Base-by-base conservation (phyloP, 2,329 filamentous ascomycete genomes). In the Chalaropsis thielavioides region DNA sequence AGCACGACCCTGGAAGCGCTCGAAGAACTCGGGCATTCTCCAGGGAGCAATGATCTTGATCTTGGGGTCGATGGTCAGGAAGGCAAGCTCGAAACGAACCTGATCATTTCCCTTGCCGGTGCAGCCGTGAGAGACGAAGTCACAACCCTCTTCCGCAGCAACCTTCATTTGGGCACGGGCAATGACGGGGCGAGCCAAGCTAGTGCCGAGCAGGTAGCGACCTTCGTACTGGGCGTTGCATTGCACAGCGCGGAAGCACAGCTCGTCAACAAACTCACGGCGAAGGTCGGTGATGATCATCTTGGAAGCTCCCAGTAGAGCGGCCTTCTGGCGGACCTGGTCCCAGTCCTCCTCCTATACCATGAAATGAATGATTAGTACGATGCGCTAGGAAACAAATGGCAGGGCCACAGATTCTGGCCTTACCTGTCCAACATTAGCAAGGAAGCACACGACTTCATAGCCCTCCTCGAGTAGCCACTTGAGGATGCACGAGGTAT, bases 11-110 rank as follows among this genome's bases (percentile, higher is more conserved):
- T 76, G 80, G 81, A 89, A 90, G 68, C 81, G 80, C 69, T 87
- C 78, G 77, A 83, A 87, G 78, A 90, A 89, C 72, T 81, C 80
- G 46, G 85, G 84, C 68, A 86, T 75, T 69, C 87, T 77, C 87
- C 87, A 90, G 38, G 87, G 87, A n/a, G 86, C 86, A 72, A 90
- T 86, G 72, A 89, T 81, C 75, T 86, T 83, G 75, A 88, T 86
- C 67, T 76, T 76, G 54, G 84, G 86, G 75, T 87, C 79, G 63
- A 83, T 76, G 62, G 82, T 72, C 66, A 70, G 68, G 67, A 69
- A 75, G 10, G 74, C 74, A 1, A 76, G 68, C 65, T 76, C 74
- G 69, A 76, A 77, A 4, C 75, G 68, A 15, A 76, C 74, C 67
- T 77, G 75, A 65, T 68, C 68, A 51, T 72, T 68, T 64, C 76